These are phyloP conservation scores for Blastomyces silverae DNA, from an alignment of 2,329 filamentous ascomycete species.

Conservation along the genomic window DNA sequence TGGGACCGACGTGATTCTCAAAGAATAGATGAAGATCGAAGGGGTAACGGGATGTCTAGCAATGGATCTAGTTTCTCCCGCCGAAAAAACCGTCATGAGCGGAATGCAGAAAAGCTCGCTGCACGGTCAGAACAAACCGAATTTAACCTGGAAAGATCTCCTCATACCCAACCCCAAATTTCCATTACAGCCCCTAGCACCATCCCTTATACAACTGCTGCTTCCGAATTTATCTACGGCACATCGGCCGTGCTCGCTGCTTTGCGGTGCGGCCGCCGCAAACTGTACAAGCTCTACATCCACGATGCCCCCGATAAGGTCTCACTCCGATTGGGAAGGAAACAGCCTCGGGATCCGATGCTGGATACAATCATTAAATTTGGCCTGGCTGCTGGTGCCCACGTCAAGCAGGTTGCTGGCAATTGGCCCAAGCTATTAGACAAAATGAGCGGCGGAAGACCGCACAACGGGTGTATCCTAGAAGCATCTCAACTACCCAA, in stretches of 20 bases:
- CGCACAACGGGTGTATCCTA: slow-evolving; percentile 84
- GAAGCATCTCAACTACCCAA: slow-evolving; percentile 79
- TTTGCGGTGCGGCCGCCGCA: slow-evolving; percentile 60
- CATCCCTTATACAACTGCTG: slow-evolving; percentile 70
- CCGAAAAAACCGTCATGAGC: neutral
- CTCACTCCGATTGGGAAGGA: slow-evolving; percentile 42
- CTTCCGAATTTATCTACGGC: slow-evolving; percentile 88
- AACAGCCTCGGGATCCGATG: slow-evolving; percentile 10
- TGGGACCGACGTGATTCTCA: neutral
- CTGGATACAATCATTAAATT: slow-evolving; percentile 33
- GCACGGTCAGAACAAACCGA: neutral
- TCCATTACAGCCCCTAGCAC: slow-evolving; percentile 37
- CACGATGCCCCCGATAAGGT: slow-evolving; percentile 48
- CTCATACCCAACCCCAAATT: neutral
- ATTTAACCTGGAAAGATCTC: neutral
- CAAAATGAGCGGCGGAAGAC: slow-evolving; percentile 72
- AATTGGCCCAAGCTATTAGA: slow-evolving; percentile 64
- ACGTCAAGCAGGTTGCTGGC: slow-evolving; percentile 54
- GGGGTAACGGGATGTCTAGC: neutral
- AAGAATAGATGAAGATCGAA: neutral
- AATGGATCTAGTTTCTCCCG: neutral
- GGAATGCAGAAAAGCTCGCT: neutral
- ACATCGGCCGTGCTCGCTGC: slow-evolving; percentile 73
- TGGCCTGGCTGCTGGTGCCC: slow-evolving; percentile 43
- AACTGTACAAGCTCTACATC: slow-evolving; percentile 79